Evolutionary conservation across 2,329 filamentous ascomycete genomes (phyloP).

Genomic region (Hymenoscyphus albidus): DNA sequence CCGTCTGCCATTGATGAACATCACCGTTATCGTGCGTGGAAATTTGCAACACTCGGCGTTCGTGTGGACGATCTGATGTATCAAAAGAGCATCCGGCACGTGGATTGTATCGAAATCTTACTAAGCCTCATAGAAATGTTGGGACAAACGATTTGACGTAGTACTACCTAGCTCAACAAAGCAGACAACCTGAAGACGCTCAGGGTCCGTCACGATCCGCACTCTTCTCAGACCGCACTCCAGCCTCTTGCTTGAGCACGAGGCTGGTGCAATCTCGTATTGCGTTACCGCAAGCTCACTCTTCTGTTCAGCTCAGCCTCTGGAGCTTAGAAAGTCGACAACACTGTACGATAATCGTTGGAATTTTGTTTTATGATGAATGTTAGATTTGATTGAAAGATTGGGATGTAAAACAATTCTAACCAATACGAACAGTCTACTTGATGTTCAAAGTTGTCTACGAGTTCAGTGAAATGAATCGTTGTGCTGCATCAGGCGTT

Average conservation of each 20-base stretch:
- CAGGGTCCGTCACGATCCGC: background rate
- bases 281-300: background rate
- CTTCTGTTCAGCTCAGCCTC: background rate
- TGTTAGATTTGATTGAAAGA: too few species aligned
- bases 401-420: too few species aligned
- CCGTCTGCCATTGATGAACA: too few species aligned
- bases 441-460: background rate
- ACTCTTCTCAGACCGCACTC: background rate
- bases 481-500: background rate
- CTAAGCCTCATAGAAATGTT: too few species aligned
- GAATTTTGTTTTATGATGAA: too few species aligned
- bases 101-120: too few species aligned
- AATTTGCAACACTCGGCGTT: too few species aligned
- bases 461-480: background rate
- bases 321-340: background rate
- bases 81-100: too few species aligned
- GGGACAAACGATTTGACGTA: too few species aligned
- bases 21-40: too few species aligned
- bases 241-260: background rate
- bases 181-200: background rate
- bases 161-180: too few species aligned
- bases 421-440: background rate
- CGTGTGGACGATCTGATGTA: too few species aligned
- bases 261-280: background rate
- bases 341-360: background rate